These are phyloP conservation scores for Setomelanomma holmii DNA, from an alignment of 2,329 filamentous ascomycete species.

Conservation along the genomic window DNA sequence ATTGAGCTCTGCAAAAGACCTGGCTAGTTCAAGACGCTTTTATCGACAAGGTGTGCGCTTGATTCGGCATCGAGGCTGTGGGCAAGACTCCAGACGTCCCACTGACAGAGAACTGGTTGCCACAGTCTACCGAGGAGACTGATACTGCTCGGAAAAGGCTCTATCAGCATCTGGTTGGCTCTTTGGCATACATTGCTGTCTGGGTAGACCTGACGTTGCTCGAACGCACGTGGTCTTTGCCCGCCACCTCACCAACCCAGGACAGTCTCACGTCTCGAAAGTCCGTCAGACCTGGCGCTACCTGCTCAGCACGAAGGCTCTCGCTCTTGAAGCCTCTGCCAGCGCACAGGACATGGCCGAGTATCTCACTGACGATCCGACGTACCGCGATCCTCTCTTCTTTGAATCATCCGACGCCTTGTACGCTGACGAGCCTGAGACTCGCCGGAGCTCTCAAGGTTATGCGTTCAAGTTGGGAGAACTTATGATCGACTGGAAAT, in stretches of 20 bases:
- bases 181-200: not conserved
- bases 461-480: not conserved
- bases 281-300: constrained; percentile 5
- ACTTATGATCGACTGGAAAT: not conserved
- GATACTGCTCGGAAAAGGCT: not conserved
- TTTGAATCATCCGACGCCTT: not conserved
- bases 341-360: not conserved
- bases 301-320: constrained; percentile 3
- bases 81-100: not conserved
- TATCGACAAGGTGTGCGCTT: not conserved
- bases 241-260: constrained; percentile 5
- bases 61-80: not conserved
- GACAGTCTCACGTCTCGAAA: not conserved
- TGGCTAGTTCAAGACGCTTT: not conserved
- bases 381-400: not conserved
- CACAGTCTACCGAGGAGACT: not conserved
- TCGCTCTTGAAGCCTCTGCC: constrained; percentile 4
- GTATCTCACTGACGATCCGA: not conserved
- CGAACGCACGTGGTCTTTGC: not conserved
- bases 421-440: not conserved
- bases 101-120: not conserved
- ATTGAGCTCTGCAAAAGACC: not conserved
- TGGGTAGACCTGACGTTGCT: not conserved
- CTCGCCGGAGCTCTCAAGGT: not conserved
- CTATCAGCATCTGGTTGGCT: not conserved